Base-by-base conservation (phyloP, 2,329 filamentous ascomycete species). In the Aspergillus sp. region DNA sequence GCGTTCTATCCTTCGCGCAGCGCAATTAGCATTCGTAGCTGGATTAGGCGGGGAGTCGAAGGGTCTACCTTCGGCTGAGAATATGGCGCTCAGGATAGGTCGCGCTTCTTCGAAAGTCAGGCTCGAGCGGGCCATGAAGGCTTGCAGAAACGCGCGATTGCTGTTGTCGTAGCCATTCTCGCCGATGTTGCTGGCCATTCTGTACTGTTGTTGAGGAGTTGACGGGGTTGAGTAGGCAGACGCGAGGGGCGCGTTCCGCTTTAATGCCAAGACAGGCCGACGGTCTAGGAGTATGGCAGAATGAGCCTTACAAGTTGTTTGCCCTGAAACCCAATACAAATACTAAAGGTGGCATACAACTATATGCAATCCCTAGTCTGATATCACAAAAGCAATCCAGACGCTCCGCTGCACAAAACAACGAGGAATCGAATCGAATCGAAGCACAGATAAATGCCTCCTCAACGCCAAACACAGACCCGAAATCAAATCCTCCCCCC, bases 131-230 rank as follows among this genome's bases (percentile, higher is more conserved):
- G 83, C 77, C 58, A 95, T 71, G 45, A 98, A 78, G 30, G 84
- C 83, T 61, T 98, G 91, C 1, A 96, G 69, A 52, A 98, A 94
- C 6, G 89, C 88, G 36, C 86, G 80, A 56, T 95, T 83, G 40
- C 71, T 71, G 53, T 93, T 68, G 47, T 70, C 63, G 49, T 78
- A 79, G 36, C 47, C 43, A 15, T 34, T 34, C 19, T 44, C 47
- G 19, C 49, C 39, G 30, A 36, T 28, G 12, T 37, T 30, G 26
- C 33, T 36, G 13, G 46, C 40, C 38, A 46, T 41, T 4, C 13
- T 38, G 15, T n/a, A n/a, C n/a, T n/a, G n/a, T n/a, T n/a, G n/a
- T n/a, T n/a, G 17, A 24, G 16, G 11, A 28, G 5, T 19, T 29
- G 17, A 13, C 15, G 24, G 27, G 15, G 14, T 33, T 14, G 15